A percentile compares a stretch with the other conserved stretches of the same genome.
These are phyloP conservation scores for Skeletonema potamos DNA, from an alignment of 108 stramenopile genomes.

Conservation along the genomic window DNA sequence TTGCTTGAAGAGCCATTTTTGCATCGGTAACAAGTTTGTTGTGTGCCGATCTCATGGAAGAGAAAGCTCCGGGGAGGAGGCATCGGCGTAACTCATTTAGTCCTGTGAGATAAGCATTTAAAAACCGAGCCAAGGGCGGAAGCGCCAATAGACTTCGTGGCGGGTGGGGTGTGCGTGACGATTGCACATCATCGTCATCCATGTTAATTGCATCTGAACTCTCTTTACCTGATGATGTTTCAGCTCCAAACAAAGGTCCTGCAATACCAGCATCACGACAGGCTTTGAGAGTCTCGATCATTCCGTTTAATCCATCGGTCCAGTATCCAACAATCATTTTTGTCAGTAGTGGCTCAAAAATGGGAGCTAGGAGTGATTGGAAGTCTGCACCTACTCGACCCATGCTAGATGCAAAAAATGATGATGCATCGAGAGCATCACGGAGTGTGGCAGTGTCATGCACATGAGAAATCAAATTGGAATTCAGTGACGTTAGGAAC, in stretches of 20 bases:
- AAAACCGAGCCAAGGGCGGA: conserved; percentile 81
- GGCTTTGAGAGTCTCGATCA: conserved; percentile 71
- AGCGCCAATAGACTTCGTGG: conserved; percentile 74
- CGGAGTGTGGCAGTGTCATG: conserved; percentile 74
- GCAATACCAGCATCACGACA: conserved; percentile 81
- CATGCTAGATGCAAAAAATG: conserved; percentile 83
- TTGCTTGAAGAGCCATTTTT: conserved; percentile 58
- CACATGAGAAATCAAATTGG: conserved; percentile 41
- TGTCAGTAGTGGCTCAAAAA: conserved; percentile 68
- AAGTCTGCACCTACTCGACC: conserved; percentile 87
- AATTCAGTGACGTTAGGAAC: conserved; percentile 60
- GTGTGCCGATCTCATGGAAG: conserved; percentile 49
- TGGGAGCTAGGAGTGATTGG: conserved; percentile 61
- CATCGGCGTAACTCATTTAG: conserved; percentile 87
- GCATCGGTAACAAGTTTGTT: conserved; percentile 41
- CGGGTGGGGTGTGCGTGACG: conserved; percentile 47
- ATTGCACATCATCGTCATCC: conserved; percentile 22
- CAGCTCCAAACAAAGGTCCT: conserved; percentile 57
- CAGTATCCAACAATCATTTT: conserved; percentile 58
- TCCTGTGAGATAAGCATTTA: conserved; percentile 76
- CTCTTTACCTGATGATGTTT: conserved; percentile 21
- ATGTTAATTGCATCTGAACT: conserved; percentile 3
- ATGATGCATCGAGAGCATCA: conserved; percentile 79
- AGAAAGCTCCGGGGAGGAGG: conserved; percentile 73
- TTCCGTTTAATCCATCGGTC: conserved; percentile 64